Percentiles rank a stretch among this genome's conserved stretches.
phyloP scores from a whole-genome alignment of 495 filamentous ascomycete species.

The Penicillium malachiteum region DNA sequence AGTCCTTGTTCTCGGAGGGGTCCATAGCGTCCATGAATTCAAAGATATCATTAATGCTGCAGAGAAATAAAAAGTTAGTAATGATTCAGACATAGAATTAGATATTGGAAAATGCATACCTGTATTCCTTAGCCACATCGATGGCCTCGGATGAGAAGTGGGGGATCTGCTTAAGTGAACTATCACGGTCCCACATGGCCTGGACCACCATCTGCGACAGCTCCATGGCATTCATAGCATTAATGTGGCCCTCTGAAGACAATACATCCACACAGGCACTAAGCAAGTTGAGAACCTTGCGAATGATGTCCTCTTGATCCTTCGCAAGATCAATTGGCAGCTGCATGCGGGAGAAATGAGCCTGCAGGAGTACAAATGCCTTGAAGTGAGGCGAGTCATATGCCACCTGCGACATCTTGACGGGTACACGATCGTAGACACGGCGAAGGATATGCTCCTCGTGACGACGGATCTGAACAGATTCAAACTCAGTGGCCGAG shows the following conservation, averaged over 20 bases:
- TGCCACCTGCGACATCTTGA: constrained; percentile 83
- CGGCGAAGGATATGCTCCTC: constrained; percentile 85
- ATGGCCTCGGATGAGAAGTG: constrained; percentile 85
- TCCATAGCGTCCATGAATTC: constrained; percentile 99
- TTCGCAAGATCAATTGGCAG: constrained; percentile 95
- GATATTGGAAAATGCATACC: constrained; percentile 51
- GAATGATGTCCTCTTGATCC: constrained; percentile 86
- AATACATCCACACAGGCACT: constrained; percentile 93
- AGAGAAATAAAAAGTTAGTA: constrained; percentile 35
- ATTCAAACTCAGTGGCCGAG: constrained; percentile 93
- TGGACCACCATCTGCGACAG: constrained; percentile 99
- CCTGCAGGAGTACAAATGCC: constrained; percentile 92
- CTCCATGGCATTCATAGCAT: constrained; percentile 98
- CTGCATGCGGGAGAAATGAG: constrained; percentile 96
- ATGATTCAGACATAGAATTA: background rate
- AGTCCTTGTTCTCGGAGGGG: constrained; percentile 80
- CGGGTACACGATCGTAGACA: constrained; percentile 90
- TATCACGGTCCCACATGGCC: constrained; percentile 98
- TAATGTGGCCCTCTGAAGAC: constrained; percentile 92
- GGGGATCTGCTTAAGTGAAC: constrained; percentile 94
- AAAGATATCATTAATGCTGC: constrained; percentile 81
- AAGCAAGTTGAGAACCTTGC: constrained; percentile 82
- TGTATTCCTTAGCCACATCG: constrained; percentile 75
- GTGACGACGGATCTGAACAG: constrained; percentile 90
- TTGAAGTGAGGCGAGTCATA: constrained; percentile 98